A percentile compares a stretch with the other conserved stretches of the same genome.
Conservation (phyloP, 768 basidiomycete genomes). For the Rhizopogon sp. region DNA sequence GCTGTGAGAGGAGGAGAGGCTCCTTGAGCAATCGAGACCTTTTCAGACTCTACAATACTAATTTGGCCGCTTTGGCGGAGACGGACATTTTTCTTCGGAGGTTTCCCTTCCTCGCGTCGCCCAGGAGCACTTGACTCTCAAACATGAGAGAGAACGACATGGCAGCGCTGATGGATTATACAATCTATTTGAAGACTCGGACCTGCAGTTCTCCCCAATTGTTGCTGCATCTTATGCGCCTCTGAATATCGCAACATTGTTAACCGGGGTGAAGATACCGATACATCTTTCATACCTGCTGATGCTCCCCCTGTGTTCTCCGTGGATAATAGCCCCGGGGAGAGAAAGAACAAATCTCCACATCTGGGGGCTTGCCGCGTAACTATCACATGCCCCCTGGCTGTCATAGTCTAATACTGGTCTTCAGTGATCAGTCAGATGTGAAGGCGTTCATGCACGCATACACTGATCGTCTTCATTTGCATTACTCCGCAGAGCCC, state of each 20-base stretch:
- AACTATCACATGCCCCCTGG: constrained; percentile 21
- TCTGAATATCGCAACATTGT: constrained; percentile 18
- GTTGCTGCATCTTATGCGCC: constrained; percentile 18
- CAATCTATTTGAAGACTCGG: background rate
- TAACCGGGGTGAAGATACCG: constrained; percentile 3
- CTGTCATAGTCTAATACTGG: constrained; percentile 24
- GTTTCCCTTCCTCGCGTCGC: constrained; percentile 18
- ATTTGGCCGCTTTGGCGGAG: constrained; percentile 32
- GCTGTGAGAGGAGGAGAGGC: constrained; percentile 15
- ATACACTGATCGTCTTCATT: constrained; percentile 15
- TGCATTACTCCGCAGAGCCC: constrained; percentile 5
- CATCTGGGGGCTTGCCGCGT: constrained; percentile 24
- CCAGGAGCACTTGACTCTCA: constrained; percentile 25
- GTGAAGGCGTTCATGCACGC: constrained; percentile 25
- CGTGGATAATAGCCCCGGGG: background rate
- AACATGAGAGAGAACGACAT: background rate
- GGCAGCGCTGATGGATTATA: no score
- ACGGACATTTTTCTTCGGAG: constrained; percentile 31
- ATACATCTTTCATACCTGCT: constrained; percentile 27
- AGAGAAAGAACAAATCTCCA: background rate
- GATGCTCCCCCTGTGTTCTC: constrained; percentile 27
- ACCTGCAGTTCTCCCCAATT: background rate
- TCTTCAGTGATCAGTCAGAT: constrained; percentile 20
- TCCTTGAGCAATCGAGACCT: constrained; percentile 16
- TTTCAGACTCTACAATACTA: constrained; percentile 20